Percentiles rank a stretch among this genome's conserved stretches.
Conservation (phyloP, 2,329 filamentous ascomycete genomes). For the Dothiorella sarmentorum region DNA sequence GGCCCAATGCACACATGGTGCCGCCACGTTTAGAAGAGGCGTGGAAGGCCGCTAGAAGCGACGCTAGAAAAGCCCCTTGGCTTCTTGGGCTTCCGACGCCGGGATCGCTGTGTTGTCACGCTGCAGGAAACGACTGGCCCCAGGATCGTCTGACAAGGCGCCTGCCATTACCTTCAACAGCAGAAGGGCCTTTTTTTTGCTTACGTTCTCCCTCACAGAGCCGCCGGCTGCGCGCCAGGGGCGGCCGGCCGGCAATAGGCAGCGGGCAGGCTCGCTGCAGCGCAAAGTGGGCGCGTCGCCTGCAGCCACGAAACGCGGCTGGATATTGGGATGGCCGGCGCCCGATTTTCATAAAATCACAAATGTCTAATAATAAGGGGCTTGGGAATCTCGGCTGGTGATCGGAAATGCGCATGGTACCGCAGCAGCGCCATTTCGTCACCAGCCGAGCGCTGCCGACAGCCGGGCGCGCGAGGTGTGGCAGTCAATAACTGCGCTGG, state of each 20-base stretch:
- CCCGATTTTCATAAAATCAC: conserved; percentile 1
- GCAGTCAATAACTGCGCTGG: conserved; percentile 1
- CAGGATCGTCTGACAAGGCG: conserved; percentile 9
- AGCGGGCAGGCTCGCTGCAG: background rate
- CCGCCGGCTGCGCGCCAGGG: conserved; percentile 5
- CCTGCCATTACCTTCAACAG: too few species aligned
- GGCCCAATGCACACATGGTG: conserved; percentile 12
- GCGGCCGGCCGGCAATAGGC: conserved; percentile 5
- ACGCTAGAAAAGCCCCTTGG: conserved; percentile 19
- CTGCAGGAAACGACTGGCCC: conserved; percentile 7
- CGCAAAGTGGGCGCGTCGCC: background rate
- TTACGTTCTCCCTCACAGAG: too few species aligned
- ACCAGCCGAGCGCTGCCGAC: conserved; percentile 6
- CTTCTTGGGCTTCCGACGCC: conserved; percentile 2
- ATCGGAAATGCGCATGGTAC: conserved; percentile 14
- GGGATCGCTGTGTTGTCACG: conserved; percentile 21
- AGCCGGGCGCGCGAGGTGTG: conserved; percentile 6
- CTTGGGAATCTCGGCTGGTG: conserved; percentile 8
- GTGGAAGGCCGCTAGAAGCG: conserved; percentile 25
- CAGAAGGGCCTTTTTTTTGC: conserved; percentile 16
- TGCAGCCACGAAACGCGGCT: conserved; percentile 16
- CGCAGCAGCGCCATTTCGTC: background rate
- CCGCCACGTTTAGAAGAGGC: conserved; percentile 20
- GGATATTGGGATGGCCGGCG: conserved; percentile 17
- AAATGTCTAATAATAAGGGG: background rate